Base-by-base conservation (phyloP, 495 filamentous ascomycete genomes). In the Daldinia caldariorum region DNA sequence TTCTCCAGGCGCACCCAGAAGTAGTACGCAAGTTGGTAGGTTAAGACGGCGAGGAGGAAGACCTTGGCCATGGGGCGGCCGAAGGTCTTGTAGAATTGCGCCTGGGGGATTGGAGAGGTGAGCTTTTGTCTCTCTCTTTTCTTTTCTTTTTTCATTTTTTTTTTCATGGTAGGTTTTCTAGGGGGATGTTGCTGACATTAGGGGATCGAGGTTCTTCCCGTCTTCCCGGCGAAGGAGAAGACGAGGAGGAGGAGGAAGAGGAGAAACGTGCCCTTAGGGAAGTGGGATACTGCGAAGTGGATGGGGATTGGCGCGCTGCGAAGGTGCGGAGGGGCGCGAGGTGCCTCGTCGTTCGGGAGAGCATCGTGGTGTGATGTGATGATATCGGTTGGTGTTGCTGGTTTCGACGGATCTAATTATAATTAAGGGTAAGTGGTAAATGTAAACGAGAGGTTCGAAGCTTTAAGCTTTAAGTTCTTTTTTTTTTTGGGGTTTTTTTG, bases 11-110 rank as follows among this genome's bases (percentile, higher is more conserved):
- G 95, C 79, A 88, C 64, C 95, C 94, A 99, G 20, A 83, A 80
- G 86, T 87, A 96, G 79, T 97, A 97, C 26, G 88, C 78, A 9
- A 92, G 73, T 78, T 99, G 95, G 80, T 97, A 99, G 0, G 90
- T 92, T 78, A 97, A 90, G 22, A 97, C 83, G 13, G 93, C 92
- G 56, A 93, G 89, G 8, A 97, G 85, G 73, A 97, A 90, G 64
- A 91, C 90, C 79, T 97, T 98, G 39, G 85, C 85, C 63, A 98
- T 86, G 12, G 95, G 94, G 6, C 90, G 84, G 29, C 86, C 84
- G 78, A 96, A 97, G 59, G 86, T 85, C 67, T 87, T 89, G 81
- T 95, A 99, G 77, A 94, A 94, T 2, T 82, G 79, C 50, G 88
- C 76, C 91, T 97, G 72, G 29, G 14, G 50, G 32, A 31, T n/a